A percentile compares a stretch with the other conserved stretches of the same genome.
Evolutionary conservation across 768 basidiomycete species (phyloP).

Genomic region (Sarcomyxa edulis): DNA sequence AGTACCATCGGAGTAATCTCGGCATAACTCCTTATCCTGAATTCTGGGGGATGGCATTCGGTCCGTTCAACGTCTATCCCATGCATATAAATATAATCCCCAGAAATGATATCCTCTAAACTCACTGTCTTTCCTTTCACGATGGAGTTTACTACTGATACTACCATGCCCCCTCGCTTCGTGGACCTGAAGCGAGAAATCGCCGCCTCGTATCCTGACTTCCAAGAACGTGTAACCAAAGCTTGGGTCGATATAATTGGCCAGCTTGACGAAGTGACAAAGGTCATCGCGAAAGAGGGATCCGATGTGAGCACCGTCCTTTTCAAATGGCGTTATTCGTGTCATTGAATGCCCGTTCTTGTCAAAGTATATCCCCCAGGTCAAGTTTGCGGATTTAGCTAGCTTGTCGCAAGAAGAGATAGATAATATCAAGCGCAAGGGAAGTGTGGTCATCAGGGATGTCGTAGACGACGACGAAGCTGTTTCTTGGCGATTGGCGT

Average conservation of each 20-base stretch:
- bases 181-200: slow-evolving; percentile 54
- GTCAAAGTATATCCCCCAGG: slow-evolving; percentile 39
- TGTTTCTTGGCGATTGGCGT: slow-evolving; percentile 39
- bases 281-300: slow-evolving; percentile 40
- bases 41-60: no score
- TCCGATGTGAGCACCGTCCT: slow-evolving; percentile 34
- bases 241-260: slow-evolving; percentile 56
- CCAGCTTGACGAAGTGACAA: slow-evolving; percentile 41
- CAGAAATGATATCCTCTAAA: no score
- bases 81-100: no score
- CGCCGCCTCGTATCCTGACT: slow-evolving; percentile 44
- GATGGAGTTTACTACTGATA: slow-evolving; percentile 5
- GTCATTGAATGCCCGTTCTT: background rate
- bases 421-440: slow-evolving; percentile 38
- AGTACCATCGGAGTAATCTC: no score
- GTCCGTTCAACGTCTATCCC: no score
- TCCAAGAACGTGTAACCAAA: slow-evolving; percentile 39
- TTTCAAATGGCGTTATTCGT: background rate
- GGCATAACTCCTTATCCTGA: no score
- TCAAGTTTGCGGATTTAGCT: slow-evolving; percentile 41
- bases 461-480: slow-evolving; percentile 45
- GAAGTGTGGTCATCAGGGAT: slow-evolving; percentile 44
- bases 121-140: no score
- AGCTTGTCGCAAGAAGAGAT: slow-evolving; percentile 32
- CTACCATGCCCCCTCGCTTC: slow-evolving; percentile 43